Percentiles rank a stretch among this genome's conserved stretches.
Conservation (phyloP, 192 early-diverging fungal genomes). For the Coemansia sp. region DNA sequence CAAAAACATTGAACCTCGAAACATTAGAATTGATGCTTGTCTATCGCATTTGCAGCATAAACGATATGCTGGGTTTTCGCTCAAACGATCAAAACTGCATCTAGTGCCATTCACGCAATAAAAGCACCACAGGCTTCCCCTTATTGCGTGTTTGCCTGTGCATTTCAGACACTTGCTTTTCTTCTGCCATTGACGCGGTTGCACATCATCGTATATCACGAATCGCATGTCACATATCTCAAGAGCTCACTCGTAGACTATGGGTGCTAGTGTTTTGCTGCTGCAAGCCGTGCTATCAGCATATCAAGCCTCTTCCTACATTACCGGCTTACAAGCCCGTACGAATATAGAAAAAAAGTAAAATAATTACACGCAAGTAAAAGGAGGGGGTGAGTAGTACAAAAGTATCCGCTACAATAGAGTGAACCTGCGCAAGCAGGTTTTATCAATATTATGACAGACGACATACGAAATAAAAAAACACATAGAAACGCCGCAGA, state of each 20-base stretch:
- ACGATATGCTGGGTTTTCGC: not conserved
- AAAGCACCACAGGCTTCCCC: not conserved
- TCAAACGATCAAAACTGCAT: not conserved
- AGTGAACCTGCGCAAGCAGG: not conserved
- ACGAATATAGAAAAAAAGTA: not conserved
- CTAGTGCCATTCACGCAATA: not conserved
- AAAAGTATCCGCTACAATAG: constrained; percentile 33
- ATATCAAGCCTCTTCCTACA: constrained; percentile 47
- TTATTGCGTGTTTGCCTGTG: not conserved
- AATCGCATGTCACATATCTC: not conserved
- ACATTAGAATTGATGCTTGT: too few species aligned
- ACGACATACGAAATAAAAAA: not conserved
- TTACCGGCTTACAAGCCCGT: not conserved
- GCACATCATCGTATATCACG: not conserved
- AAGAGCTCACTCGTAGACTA: not conserved
- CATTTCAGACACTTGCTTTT: not conserved
- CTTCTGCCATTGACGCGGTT: not conserved
- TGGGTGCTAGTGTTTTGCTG: constrained; percentile 9
- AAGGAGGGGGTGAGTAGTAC: constrained; percentile 38
- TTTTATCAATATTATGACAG: not conserved
- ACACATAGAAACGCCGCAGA: not conserved
- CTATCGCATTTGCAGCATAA: not conserved
- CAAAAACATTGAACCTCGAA: too few species aligned
- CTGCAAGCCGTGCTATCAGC: constrained; percentile 39
- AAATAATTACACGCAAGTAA: constrained; percentile 7